These are phyloP conservation scores for Crassisporium funariophilum DNA, from an alignment of 768 basidiomycete genomes.

Conservation along the genomic window DNA sequence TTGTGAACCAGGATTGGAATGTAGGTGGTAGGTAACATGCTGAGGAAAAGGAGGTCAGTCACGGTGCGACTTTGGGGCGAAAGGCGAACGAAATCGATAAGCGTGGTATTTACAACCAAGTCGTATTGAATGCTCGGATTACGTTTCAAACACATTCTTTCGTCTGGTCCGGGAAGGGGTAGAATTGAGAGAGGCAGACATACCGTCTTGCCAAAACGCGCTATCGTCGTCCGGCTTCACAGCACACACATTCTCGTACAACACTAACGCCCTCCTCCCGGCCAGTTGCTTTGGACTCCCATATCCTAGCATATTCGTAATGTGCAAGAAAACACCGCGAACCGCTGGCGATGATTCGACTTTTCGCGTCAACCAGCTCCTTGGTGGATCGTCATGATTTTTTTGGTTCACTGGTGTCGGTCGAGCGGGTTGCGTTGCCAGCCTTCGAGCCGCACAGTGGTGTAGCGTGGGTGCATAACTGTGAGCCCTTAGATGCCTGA, in stretches of 20 bases:
- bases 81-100: neutral
- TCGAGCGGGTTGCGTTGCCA: neutral
- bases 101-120: neutral
- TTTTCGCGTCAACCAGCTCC: constrained; percentile 58
- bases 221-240: constrained; percentile 58
- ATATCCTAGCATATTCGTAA: constrained; percentile 60
- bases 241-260: constrained; percentile 62
- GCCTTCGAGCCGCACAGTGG: too few species aligned
- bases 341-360: constrained; percentile 53
- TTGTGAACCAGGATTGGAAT: constrained; percentile 96
- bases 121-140: neutral
- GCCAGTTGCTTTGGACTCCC: constrained; percentile 62
- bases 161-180: neutral
- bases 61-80: neutral
- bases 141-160: neutral
- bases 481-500: too few species aligned
- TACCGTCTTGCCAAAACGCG: constrained; percentile 68
- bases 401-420: neutral
- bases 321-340: constrained; percentile 44
- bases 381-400: constrained; percentile 11
- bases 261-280: constrained; percentile 53
- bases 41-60: constrained; percentile 28
- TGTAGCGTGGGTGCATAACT: too few species aligned
- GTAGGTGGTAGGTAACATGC: constrained; percentile 87
- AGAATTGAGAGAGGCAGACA: constrained; percentile 19